Evolutionary conservation across 2,329 filamentous ascomycete genomes (phyloP), one percentile per base, ranked within the genome.

Genomic region (Didymella pomorum): DNA sequence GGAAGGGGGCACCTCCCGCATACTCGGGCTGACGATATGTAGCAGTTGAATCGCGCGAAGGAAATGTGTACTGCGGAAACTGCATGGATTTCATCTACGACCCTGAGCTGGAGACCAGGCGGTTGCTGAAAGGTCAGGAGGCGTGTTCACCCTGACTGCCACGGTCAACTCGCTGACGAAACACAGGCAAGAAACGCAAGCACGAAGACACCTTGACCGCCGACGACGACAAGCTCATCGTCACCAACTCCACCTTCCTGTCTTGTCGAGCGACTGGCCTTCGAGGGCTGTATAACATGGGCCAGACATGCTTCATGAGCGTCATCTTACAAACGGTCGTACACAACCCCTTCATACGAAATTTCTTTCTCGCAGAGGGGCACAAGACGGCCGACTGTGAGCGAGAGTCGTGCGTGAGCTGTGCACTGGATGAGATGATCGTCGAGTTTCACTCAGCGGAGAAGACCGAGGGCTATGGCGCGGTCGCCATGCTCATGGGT

Each of bases 271-370:
- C 92, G 18, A 93, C 90, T 66, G 94, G 95, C 10, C 86, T 97
- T 37, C 88, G 95, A 33, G 94, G 94, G 29, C 89, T 99, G 60
- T 97, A 96, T 78, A 99, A 98, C 72, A 94, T 97, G 75, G 95
- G 94, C n/a, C 93, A 96, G 58, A 98, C 95, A 11, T 99, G 94
- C 80, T 99, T 97, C 78, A 94, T 98, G 84, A 96, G 95, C 69
- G 94, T 97, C 28, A 93, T 98, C 46, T 83, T 99, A 16, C 95
- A 98, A 76, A 93, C 90, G 56, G 88, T 99, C 68, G 86, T 98
- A 53, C 94, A 97, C 79, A 97, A 98, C 72, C 94, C 94, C 0
- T 84, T 97, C 43, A 85, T 99, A 28, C 88, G 92, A 59, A 93
- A 94, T 68, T 98, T 92, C 77, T 98, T 97, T 76, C 87, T 99